Base-by-base conservation (phyloP, 192 early-diverging fungal genomes). In the Coemansia sp. region DNA sequence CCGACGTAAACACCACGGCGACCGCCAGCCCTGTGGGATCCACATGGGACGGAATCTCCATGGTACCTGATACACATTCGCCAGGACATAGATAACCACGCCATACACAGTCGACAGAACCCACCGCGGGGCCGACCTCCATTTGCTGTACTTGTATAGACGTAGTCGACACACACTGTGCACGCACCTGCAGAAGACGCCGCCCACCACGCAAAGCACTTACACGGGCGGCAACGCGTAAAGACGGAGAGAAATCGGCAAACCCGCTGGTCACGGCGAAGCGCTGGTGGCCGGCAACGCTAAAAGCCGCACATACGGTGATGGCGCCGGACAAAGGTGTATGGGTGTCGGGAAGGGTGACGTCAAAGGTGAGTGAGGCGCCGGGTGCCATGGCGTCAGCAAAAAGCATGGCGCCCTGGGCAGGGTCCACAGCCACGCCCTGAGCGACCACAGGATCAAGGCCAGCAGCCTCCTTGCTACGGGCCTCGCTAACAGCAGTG, bases 301-400 rank as follows among this genome's bases (percentile, higher is more conserved):
- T 31, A 40, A 59, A 69, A 56, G 69, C 66, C 0, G 73, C 73
- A 29, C 61, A 68, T 29, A 69, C 69, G 0, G 63, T 63, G 8
- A 72, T 42, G 0, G 61, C 29, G 49, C 49, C 63, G 1, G 69
- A 17, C 11, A 36, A 50, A 2, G 38, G 51, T 18, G 28, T 36
- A 18, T 25, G 22, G 22, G 54, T 28, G 20, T 29, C 48, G 30
- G 14, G 51, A 17, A 78, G 66, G 31, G 12, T 48, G 25, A 71
- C 28, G 25, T 60, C 63, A 0, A 66, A 22, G 17, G 34, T 30
- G 0, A 18, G 38, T 11, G 57, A 29, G 20, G 14, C 6, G 18
- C 25, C 55, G 11, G 49, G 42, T 0, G 34, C 60, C 7, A 80
- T n/a, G 16, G 56, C 61, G 12, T 36, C 61, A 14, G 51, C 51